These are phyloP conservation scores for Pleurotus salmoneostramineus DNA, from an alignment of 768 basidiomycete genomes.

Conservation along the genomic window DNA sequence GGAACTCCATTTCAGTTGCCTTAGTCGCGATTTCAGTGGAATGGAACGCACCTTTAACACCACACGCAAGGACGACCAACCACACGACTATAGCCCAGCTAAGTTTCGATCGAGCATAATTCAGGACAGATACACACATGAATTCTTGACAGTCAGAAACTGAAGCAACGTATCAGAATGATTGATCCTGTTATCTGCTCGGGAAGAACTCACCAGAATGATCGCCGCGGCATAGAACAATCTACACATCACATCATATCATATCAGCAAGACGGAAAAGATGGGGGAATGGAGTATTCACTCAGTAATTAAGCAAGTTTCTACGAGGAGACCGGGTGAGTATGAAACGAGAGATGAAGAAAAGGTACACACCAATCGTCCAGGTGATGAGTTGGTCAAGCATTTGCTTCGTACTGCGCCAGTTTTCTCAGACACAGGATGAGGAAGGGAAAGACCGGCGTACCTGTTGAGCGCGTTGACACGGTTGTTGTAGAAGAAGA, in stretches of 20 bases:
- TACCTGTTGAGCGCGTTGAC: background rate
- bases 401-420: background rate
- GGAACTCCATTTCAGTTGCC: background rate
- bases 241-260: background rate
- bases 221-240: background rate
- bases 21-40: background rate
- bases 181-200: too few species aligned
- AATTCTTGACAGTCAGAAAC: background rate
- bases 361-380: background rate
- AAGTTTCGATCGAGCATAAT: background rate
- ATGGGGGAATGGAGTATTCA: background rate
- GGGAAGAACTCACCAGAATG: background rate
- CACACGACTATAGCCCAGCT: background rate
- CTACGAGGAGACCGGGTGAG: background rate
- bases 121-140: background rate
- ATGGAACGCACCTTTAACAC: background rate
- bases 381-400: constrained; percentile 4
- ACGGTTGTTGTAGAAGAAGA: background rate
- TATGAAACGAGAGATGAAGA: background rate
- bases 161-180: background rate
- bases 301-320: constrained; percentile 5
- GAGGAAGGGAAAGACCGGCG: background rate
- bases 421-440: background rate
- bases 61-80: constrained; percentile 1
- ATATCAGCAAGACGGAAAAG: background rate